Conservation (phyloP, 23 red algal species). For the Agarophyton chilense region DNA sequence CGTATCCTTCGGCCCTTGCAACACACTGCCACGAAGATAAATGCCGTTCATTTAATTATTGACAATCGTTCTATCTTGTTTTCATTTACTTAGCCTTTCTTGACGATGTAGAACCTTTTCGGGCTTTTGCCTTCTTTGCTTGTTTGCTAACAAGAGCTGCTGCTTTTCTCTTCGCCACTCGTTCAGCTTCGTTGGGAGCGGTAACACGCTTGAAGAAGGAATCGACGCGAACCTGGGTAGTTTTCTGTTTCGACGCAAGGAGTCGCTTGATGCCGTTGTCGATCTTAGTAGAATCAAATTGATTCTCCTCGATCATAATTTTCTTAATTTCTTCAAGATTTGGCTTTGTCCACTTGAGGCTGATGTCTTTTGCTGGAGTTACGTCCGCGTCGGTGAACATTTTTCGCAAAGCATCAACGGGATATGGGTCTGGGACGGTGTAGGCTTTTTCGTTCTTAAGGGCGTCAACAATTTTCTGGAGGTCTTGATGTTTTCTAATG, state of each 20-base stretch:
- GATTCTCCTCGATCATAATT: slow-evolving; percentile 86
- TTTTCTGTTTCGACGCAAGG: slow-evolving; percentile 43
- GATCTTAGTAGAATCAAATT: slow-evolving; percentile 87
- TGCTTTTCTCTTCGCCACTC: slow-evolving; percentile 38
- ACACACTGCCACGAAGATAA: background rate
- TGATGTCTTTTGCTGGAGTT: slow-evolving; percentile 60
- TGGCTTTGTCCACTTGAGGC: slow-evolving; percentile 82
- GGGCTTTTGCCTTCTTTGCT: slow-evolving; percentile 16
- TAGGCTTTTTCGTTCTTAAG: slow-evolving; percentile 59
- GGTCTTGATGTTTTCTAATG: slow-evolving; percentile 74
- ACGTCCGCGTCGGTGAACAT: slow-evolving; percentile 83
- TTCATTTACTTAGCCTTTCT: background rate
- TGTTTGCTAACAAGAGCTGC: slow-evolving; percentile 1
- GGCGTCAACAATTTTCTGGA: slow-evolving; percentile 56
- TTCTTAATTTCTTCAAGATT: slow-evolving; percentile 82
- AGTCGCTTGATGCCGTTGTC: slow-evolving; percentile 88
- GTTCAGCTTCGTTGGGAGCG: slow-evolving; percentile 48
- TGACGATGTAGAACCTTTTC: background rate
- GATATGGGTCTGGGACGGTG: slow-evolving; percentile 78
- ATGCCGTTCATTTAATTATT: background rate
- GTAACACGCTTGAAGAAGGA: slow-evolving; percentile 85
- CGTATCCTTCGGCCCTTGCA: no score
- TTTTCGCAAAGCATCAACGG: slow-evolving; percentile 58
- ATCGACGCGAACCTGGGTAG: slow-evolving; percentile 87
- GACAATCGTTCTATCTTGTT: background rate